A percentile compares a stretch with the other conserved stretches of the same genome.
Evolutionary conservation across 2,329 filamentous ascomycete genomes (phyloP).

Genomic region (Penicillium sp.): DNA sequence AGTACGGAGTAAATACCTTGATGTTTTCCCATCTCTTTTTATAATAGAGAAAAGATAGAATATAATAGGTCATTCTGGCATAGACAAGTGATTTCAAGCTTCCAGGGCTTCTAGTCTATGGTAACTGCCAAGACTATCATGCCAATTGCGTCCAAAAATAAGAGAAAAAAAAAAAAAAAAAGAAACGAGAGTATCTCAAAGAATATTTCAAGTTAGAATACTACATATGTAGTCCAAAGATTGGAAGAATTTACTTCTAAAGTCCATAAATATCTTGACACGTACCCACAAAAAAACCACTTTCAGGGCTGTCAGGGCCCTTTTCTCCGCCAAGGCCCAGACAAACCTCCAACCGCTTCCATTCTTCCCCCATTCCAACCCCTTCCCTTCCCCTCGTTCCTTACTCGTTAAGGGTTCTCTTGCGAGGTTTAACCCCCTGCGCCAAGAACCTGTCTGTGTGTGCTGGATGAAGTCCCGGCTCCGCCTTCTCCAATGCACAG

Average conservation of each 20-base stretch:
- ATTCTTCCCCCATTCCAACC: constrained; percentile 4
- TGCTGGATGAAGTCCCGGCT: constrained; percentile 38
- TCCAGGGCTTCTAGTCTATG: not conserved
- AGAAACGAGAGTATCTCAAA: not conserved
- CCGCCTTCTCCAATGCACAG: constrained; percentile 45
- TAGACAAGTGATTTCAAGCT: not conserved
- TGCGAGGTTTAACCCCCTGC: constrained; percentile 18
- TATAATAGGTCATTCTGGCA: not conserved
- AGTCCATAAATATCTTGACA: not conserved
- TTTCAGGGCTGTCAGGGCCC: not conserved
- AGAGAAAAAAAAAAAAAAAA: not conserved
- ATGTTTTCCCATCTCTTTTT: not conserved
- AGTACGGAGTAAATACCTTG: not conserved
- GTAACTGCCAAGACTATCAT: constrained; percentile 11
- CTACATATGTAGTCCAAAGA: not conserved
- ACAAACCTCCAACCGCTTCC: constrained; percentile 12
- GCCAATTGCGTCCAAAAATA: constrained; percentile 16
- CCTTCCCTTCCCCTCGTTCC: constrained; percentile 9
- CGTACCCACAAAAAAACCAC: constrained; percentile 3
- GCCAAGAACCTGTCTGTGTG: constrained; percentile 25
- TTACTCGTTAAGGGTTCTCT: constrained; percentile 15
- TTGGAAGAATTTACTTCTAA: not conserved
- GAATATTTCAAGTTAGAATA: not conserved
- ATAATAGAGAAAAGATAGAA: not conserved
- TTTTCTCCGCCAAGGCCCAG: constrained; percentile 18